Evolutionary conservation across 176 grass and related monocot species (phyloP), one percentile per base, ranked within the genome.

Genomic region (Puya raimondii): DNA sequence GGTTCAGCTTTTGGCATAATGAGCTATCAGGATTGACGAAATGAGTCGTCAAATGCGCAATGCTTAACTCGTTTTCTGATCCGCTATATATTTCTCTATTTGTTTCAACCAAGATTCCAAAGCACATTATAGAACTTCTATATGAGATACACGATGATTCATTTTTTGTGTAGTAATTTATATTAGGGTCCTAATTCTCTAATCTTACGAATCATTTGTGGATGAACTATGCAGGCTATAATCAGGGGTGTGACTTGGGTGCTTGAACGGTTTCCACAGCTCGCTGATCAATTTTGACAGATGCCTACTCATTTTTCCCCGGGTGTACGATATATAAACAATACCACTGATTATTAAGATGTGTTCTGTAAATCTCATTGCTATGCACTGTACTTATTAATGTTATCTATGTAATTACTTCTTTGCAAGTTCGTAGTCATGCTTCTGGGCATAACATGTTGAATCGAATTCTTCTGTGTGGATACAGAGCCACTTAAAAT

Each of bases 241-340:
- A 91, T 96, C 71, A 82, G 88, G 63, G 85, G 75, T 0, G 83
- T 91, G 54, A 82, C 91, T 21, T 96, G 85, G 82, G 77, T 91
- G 2, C 74, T 96, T 0, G 80, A 96, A 71, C 85, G 78, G 33
- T 88, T 96, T 26, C 92, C 92, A 1, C 27, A 72, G 69, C 85
- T 96, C 14, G 91, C 78, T 13, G 49, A 69, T 67, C 70, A 10
- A 68, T 53, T 93, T 5, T 83, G 18, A 72, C 53, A 51, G 11
- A 78, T 75, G 53, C 68, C 49, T 53, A 2, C 26, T 27, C n/a
- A 70, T n/a, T 42, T 63, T 63, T 78, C 12, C 49, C 66, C 50
- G 61, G 25, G 49, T 68, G 63, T 78, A 70, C 22, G 56, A 61
- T 61, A 61, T 7, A 61, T 61, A 18, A 18, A 1, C 16, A 61